phyloP scores from a whole-genome alignment of 139 green algal species.

The Microglena sp. region DNA sequence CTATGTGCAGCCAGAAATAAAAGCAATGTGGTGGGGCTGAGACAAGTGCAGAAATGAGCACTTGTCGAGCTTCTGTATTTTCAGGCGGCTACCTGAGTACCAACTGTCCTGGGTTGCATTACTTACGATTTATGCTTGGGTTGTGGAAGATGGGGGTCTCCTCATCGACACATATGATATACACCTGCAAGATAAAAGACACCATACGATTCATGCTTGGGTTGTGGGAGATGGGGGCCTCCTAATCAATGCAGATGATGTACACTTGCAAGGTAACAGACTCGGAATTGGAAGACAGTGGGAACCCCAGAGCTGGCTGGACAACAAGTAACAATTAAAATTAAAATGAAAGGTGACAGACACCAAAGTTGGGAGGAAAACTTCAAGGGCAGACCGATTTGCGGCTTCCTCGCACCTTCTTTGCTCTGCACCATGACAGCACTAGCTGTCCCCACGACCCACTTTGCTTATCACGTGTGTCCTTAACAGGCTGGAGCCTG shows the following conservation, averaged over 20 bases:
- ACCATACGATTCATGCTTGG: conserved; percentile 8
- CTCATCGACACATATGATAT: conserved; percentile 33
- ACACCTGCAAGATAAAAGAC: conserved; percentile 20
- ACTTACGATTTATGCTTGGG: conserved; percentile 53
- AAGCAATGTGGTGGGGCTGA: too few relatives aligned
- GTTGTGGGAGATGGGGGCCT: conserved; percentile 53
- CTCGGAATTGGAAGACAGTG: too few relatives aligned
- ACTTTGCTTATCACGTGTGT: conserved; percentile 68
- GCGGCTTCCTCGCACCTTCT: conserved; percentile 42
- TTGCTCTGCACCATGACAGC: conserved; percentile 54
- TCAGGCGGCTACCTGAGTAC: too few relatives aligned
- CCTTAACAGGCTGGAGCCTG: conserved; percentile 73
- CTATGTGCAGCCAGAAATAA: too few relatives aligned
- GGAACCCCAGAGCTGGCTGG: too few relatives aligned
- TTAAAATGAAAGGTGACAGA: too few relatives aligned
- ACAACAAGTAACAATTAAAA: too few relatives aligned
- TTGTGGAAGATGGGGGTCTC: conserved; percentile 54
- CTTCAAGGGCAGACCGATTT: too few relatives aligned
- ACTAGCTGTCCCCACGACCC: conserved; percentile 63
- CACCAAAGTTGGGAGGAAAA: too few relatives aligned
- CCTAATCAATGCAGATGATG: conserved; percentile 33
- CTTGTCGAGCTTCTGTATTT: too few relatives aligned
- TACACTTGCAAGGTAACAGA: conserved; percentile 21
- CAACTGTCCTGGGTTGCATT: not conserved
- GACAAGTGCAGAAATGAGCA: too few relatives aligned